Evolutionary conservation across 768 basidiomycete genomes (phyloP), one percentile per base, ranked within the genome.

Genomic region (Phylloporus rhodoxanthus): DNA sequence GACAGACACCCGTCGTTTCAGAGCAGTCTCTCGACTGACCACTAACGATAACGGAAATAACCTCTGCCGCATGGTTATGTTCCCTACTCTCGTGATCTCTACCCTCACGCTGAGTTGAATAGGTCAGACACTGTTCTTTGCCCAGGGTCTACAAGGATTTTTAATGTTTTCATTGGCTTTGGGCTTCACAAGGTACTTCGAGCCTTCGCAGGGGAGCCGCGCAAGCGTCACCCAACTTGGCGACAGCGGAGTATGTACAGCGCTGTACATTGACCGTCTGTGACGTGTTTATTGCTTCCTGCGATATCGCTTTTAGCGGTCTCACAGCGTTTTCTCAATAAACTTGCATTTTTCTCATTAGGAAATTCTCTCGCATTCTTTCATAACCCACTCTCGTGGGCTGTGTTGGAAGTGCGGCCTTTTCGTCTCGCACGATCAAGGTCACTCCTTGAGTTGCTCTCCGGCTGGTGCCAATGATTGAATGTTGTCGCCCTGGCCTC

Each of bases 31-130:
- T n/a, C 17, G 10, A 32, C 7, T 28, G 28, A 10, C 17, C 43
- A 33, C 20, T 20, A 51, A 7, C 23, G 61, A 64, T 64, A 65
- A 52, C 63, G 63, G 63, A 64, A 54, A 64, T 64, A 56, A 33
- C 43, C 5, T 56, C 32, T 36, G 20, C 52, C 55, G 47, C 56
- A 53, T 58, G 59, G 43, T 43, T 33, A 36, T 28, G 10, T 11
- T 11, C 2, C 9, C 7, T 17, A 41, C n/a, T 20, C 34, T 9
- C 14, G 34, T 34, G 23, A 19, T 38, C 45, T 7, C 28, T 10
- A 30, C 29, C 29, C 29, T 30, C 23, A 17, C 20, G 33, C 33
- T 45, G 32, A 25, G 15, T 25, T 45, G 21, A 26, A 15, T 17
- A 19, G 19, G 33, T 14, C n/a, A 34, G 17, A 8, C 8, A 17